Conservation (phyloP, 2,329 filamentous ascomycete genomes). For the Monilinia aucupariae region DNA sequence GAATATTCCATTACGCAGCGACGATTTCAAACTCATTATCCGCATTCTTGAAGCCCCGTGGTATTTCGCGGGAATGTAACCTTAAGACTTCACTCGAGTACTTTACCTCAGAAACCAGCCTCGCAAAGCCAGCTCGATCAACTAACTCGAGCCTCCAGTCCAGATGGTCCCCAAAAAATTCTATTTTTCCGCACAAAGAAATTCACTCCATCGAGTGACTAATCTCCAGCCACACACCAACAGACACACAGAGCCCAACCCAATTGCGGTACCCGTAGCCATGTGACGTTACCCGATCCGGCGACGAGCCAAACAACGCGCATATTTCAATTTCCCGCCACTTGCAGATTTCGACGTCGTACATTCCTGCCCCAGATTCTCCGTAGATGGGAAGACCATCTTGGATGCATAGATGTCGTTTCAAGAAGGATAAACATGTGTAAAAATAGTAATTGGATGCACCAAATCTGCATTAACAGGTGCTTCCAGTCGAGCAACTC, state of each 20-base stretch:
- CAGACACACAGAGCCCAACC: background rate
- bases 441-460: background rate
- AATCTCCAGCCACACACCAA: too few species aligned
- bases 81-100: too few species aligned
- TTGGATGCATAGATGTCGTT: background rate
- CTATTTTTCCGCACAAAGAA: background rate
- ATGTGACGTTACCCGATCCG: constrained; percentile 1
- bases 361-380: background rate
- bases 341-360: too few species aligned
- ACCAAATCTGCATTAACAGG: background rate
- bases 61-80: too few species aligned
- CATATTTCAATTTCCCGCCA: background rate
- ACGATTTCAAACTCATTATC: too few species aligned
- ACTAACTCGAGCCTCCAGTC: too few species aligned
- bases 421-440: background rate
- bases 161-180: too few species aligned
- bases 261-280: background rate
- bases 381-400: background rate
- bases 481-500: background rate
- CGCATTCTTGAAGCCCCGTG: too few species aligned
- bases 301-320: background rate
- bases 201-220: too few species aligned
- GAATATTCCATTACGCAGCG: too few species aligned
- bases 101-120: too few species aligned
- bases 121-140: too few species aligned